Percentiles rank a stretch among this genome's conserved stretches.
phyloP scores from a whole-genome alignment of 2,329 filamentous ascomycete genomes.

The Phialemonium atrogriseum region DNA sequence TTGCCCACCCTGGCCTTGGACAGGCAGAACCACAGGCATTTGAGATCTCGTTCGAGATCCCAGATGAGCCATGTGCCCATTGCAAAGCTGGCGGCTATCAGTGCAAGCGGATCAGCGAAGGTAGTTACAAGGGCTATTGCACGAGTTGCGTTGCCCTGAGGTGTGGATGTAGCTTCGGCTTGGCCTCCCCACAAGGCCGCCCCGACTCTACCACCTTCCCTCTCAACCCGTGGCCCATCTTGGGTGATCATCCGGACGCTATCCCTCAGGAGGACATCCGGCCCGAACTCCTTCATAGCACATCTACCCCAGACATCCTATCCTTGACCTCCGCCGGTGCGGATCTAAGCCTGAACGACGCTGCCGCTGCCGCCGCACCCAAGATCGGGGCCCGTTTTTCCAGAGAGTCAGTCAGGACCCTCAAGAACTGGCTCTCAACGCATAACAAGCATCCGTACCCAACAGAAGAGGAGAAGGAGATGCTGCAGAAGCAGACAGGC shows the following conservation, averaged over 20 bases:
- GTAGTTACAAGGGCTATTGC: conserved; percentile 51
- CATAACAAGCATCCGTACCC: conserved; percentile 82
- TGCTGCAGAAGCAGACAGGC: conserved; percentile 69
- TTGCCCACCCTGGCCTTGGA: conserved; percentile 9
- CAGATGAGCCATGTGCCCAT: conserved; percentile 40
- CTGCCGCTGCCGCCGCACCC: conserved; percentile 23
- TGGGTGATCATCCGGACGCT: conserved; percentile 33
- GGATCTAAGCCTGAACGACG: conserved; percentile 2
- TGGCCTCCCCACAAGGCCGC: conserved; percentile 21
- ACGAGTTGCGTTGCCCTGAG: conserved; percentile 54
- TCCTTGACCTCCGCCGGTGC: conserved; percentile 13
- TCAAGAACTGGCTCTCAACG: conserved; percentile 78
- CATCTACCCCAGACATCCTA: conserved; percentile 18
- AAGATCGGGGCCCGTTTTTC: conserved; percentile 74
- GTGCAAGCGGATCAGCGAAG: conserved; percentile 53
- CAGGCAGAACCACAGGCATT: conserved; percentile 16
- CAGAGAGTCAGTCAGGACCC: conserved; percentile 65
- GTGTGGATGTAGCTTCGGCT: conserved; percentile 49
- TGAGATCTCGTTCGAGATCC: conserved; percentile 33
- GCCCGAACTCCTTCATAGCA: conserved; percentile 9
- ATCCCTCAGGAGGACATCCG: conserved; percentile 28
- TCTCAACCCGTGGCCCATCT: conserved; percentile 34
- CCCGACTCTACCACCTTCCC: conserved; percentile 32
- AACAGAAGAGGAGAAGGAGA: conserved; percentile 77
- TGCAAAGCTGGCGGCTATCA: conserved; percentile 45